A percentile compares a stretch with the other conserved stretches of the same genome.
Evolutionary conservation across 164 flowering plant species (phyloP).

Genomic region (Stephania japonica): DNA sequence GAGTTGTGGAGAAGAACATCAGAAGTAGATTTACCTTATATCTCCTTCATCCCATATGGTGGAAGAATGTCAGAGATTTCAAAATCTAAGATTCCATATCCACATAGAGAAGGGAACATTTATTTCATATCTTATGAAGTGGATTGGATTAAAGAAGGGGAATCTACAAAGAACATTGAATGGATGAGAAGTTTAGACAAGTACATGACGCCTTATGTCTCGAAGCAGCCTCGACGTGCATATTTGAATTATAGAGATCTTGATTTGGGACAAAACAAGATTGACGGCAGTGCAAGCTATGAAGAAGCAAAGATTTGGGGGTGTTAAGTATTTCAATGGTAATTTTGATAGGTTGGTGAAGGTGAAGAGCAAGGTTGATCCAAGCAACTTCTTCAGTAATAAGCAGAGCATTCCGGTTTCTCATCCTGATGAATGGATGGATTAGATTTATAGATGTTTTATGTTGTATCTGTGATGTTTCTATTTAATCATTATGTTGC

Average conservation of each 20-base stretch:
- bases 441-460: no score
- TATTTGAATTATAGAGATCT: conserved; percentile 9
- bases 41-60: not conserved
- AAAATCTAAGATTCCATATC: not conserved
- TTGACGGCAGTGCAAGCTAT: conserved; percentile 15
- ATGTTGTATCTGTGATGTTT: no score
- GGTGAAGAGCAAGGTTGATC: conserved; percentile 35
- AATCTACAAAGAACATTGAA: not conserved
- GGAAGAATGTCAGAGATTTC: conserved; percentile 3
- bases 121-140: not conserved
- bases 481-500: no score
- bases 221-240: not conserved
- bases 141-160: not conserved
- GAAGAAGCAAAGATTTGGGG: conserved; percentile 16
- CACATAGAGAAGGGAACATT: conserved; percentile 1
- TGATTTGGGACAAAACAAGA: conserved; percentile 5
- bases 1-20: not conserved
- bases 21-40: not conserved
- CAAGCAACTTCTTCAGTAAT: conserved; percentile 30
- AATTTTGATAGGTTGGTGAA: conserved; percentile 32
- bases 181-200: not conserved
- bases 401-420: conserved; percentile 9
- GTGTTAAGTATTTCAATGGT: conserved; percentile 18
- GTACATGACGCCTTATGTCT: conserved; percentile 5
- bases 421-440: not conserved